Evolutionary conservation across 2,329 filamentous ascomycete genomes (phyloP).

Genomic region (Chalaropsis ovoidea): DNA sequence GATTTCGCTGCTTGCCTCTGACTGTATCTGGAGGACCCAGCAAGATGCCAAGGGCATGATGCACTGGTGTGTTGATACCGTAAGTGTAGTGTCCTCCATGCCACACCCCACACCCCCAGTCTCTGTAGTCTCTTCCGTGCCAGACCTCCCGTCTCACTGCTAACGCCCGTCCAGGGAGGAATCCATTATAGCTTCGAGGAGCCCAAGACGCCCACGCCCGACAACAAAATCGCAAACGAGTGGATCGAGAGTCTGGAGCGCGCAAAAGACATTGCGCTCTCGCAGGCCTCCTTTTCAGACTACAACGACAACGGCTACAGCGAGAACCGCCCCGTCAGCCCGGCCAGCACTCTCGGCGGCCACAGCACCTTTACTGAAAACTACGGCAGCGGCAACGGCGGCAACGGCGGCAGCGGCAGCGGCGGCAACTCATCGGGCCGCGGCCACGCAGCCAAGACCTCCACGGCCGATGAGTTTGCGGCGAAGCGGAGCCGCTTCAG

Average conservation of each 20-base stretch:
- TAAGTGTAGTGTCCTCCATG: constrained; percentile 43
- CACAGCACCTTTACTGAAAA: constrained; percentile 44
- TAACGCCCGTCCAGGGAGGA: constrained; percentile 52
- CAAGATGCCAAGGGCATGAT: constrained; percentile 79
- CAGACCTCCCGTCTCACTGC: neutral
- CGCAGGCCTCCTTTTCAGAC: constrained; percentile 52
- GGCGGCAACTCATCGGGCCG: constrained; percentile 33
- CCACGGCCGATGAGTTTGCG: constrained; percentile 45
- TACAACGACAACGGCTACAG: constrained; percentile 61
- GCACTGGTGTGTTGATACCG: constrained; percentile 85
- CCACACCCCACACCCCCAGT: neutral
- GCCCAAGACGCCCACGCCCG: constrained; percentile 56
- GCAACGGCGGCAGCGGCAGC: constrained; percentile 30
- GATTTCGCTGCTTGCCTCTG: constrained; percentile 67
- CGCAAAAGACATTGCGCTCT: constrained; percentile 72
- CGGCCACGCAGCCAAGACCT: constrained; percentile 50
- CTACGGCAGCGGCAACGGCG: constrained; percentile 31
- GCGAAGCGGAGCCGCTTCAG: constrained; percentile 63
- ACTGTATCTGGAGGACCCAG: constrained; percentile 68
- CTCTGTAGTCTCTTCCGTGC: constrained; percentile 28
- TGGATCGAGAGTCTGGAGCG: constrained; percentile 86
- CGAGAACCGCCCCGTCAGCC: constrained; percentile 63
- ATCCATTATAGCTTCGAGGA: constrained; percentile 93
- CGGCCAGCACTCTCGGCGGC: constrained; percentile 60
- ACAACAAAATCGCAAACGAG: constrained; percentile 58